These are phyloP conservation scores for Ramaria sp. DNA, from an alignment of 768 basidiomycete species.

Conservation along the genomic window DNA sequence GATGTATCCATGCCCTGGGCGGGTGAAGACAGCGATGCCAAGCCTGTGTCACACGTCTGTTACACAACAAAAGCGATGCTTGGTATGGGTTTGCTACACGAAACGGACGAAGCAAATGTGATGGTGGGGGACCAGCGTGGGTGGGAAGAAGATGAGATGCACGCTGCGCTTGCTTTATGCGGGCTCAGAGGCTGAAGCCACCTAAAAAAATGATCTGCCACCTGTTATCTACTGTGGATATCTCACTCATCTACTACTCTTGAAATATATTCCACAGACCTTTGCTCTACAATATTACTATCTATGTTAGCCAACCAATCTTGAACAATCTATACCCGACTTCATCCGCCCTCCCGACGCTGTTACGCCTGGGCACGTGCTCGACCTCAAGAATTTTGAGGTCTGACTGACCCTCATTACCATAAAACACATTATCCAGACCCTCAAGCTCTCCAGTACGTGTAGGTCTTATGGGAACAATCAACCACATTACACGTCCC, in stretches of 20 bases:
- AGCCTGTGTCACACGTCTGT: neutral
- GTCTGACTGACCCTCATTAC: constrained; percentile 12
- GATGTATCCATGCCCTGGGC: constrained; percentile 18
- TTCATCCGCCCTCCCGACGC: constrained; percentile 61
- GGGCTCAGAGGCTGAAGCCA: constrained; percentile 30
- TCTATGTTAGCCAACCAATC: constrained; percentile 49
- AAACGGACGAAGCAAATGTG: neutral
- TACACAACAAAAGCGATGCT: constrained; percentile 9
- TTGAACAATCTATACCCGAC: constrained; percentile 56
- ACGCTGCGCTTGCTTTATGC: constrained; percentile 57
- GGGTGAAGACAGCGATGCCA: neutral
- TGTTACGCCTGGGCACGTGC: constrained; percentile 36
- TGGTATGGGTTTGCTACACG: neutral
- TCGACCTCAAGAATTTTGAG: constrained; percentile 40
- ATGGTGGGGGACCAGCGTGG: neutral
- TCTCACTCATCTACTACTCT: neutral
- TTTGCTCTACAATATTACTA: neutral
- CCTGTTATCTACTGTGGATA: neutral
- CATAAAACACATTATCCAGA: constrained; percentile 42
- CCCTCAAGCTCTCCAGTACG: constrained; percentile 47
- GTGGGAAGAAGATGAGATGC: constrained; percentile 48
- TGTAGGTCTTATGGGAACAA: constrained; percentile 56
- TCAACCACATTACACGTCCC: constrained; percentile 58
- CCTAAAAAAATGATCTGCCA: neutral
- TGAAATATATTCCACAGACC: neutral